These are phyloP conservation scores for Pterulicium gracile DNA, from an alignment of 1,284 basidiomycete species.

Conservation along the genomic window DNA sequence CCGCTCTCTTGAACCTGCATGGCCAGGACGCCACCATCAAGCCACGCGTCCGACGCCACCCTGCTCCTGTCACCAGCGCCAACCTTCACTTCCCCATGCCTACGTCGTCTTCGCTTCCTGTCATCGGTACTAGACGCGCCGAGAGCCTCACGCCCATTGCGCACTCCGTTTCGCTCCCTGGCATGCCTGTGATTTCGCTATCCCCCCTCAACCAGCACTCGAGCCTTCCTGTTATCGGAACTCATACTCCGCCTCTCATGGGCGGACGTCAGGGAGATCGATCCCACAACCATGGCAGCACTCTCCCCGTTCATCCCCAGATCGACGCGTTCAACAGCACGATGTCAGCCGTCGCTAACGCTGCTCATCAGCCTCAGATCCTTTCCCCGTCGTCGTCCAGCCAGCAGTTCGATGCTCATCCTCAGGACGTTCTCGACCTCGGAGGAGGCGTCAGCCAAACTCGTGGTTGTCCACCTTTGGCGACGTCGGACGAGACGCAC, in stretches of 20 bases:
- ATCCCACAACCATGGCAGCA: background rate
- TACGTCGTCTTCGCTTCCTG: background rate
- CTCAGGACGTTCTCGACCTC: background rate
- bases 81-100: background rate
- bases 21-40: conserved; percentile 36
- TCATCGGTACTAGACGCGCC: background rate
- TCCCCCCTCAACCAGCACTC: conserved; percentile 3
- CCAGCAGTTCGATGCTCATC: background rate
- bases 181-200: background rate
- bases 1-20: conserved; percentile 59
- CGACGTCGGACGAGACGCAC: background rate
- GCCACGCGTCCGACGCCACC: conserved; percentile 5
- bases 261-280: background rate
- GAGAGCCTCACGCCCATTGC: background rate
- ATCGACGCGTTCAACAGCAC: background rate
- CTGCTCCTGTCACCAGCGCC: conserved; percentile 7
- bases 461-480: background rate
- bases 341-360: background rate
- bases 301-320: background rate
- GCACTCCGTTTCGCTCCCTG: background rate
- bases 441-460: background rate
- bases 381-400: background rate
- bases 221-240: background rate
- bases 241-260: background rate
- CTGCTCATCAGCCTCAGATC: background rate